A percentile compares a stretch with the other conserved stretches of the same genome.
Conservation (phyloP, 2,329 filamentous ascomycete genomes). For the Claviceps sp. region DNA sequence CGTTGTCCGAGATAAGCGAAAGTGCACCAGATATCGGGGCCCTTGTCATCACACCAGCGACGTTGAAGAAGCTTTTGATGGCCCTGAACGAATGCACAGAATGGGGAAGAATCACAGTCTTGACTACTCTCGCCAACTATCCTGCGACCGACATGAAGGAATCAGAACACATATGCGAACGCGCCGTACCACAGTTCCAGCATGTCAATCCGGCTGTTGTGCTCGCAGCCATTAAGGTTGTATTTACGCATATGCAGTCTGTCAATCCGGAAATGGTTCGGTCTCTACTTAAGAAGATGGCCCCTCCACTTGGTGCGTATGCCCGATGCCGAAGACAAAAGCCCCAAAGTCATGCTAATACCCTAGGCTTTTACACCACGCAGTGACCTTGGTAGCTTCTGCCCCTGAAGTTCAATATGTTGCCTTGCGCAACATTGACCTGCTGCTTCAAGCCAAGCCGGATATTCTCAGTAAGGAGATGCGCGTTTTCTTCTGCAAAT, state of each 20-base stretch:
- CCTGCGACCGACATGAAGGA: slow-evolving; percentile 80
- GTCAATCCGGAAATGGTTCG: slow-evolving; percentile 65
- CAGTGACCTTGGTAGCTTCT: slow-evolving; percentile 90
- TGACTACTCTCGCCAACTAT: slow-evolving; percentile 83
- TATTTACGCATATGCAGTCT: slow-evolving; percentile 89
- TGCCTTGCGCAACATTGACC: slow-evolving; percentile 87
- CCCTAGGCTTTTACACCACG: background rate
- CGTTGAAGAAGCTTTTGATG: slow-evolving; percentile 89
- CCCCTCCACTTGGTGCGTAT: slow-evolving; percentile 68
- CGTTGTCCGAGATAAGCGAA: slow-evolving; percentile 81
- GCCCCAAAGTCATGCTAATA: background rate
- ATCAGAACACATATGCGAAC: slow-evolving; percentile 94
- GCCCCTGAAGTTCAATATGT: slow-evolving; percentile 97
- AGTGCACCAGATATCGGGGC: slow-evolving; percentile 83
- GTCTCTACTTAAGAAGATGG: slow-evolving; percentile 97
- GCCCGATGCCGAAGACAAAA: background rate
- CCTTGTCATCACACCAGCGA: slow-evolving; percentile 66
- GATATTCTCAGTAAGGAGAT: slow-evolving; percentile 96
- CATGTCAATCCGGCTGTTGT: slow-evolving; percentile 97
- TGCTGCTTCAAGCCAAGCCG: slow-evolving; percentile 87
- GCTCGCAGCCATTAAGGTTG: slow-evolving; percentile 90
- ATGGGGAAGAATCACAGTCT: slow-evolving; percentile 90
- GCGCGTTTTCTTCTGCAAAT: slow-evolving; percentile 98
- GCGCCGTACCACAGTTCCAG: slow-evolving; percentile 92
- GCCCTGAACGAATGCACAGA: slow-evolving; percentile 96